Evolutionary conservation across 2,329 filamentous ascomycete genomes (phyloP), one percentile per base, ranked within the genome.

Genomic region (Acrodontium crateriforme): DNA sequence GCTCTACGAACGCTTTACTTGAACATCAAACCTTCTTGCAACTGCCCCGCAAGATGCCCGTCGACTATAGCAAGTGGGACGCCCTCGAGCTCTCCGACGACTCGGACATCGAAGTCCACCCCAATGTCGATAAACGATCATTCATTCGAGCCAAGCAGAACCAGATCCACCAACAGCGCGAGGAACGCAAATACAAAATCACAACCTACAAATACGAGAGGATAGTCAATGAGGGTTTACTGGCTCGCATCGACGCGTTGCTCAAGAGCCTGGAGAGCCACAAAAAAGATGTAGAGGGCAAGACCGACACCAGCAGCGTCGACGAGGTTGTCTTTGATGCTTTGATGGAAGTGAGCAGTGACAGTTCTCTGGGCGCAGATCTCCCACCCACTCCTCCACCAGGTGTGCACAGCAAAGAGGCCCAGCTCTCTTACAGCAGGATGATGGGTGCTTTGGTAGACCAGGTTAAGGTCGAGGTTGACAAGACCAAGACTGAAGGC

Each of bases 361-460:
- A 78, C 6, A 70, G 71, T 11, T 67, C 74, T 30, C 71, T 78
- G 38, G 67, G 74, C 24, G 70, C 77, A 33, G 80, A 91, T 46
- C 73, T 83, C 49, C 71, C 72, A 36, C 80, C 83, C 3, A 75
- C 79, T 6, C 65, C 79, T 14, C 85, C 85, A 2, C 76, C 75
- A 40, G 84, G 81, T 25, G 78, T 94, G 16, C 78, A 91, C 49
- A 66, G 68, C 22, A 67, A 82, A 30, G 71, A 78, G 52, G 14
- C 29, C 29, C 74, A 75, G 47, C 72, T 81, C 44, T 78, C 76
- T 9, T 98, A 93, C 51, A 89, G 83, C 20, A 83, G 91, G 63
- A 98, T 98, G 89, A 85, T 98, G 78, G 81, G 81, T n/a, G 74
- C 77, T n/a, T 58, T 98, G 45, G 69, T 95, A 12, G 89, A 98